Base-by-base conservation (phyloP, 1,284 basidiomycete species). In the Austroboletus olivaceoglutinosus region DNA sequence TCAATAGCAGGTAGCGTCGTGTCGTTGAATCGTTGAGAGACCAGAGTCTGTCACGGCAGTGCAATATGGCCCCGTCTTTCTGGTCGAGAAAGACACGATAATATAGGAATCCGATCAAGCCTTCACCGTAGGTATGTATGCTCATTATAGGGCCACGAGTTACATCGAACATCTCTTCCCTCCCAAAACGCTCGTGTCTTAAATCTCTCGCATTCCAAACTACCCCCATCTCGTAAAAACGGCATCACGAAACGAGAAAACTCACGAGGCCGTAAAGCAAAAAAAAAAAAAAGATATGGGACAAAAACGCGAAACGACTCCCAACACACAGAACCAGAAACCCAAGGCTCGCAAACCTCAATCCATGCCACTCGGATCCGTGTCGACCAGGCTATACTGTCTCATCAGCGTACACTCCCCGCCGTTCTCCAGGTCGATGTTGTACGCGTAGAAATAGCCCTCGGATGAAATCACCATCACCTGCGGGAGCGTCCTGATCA, bases 391-490 rank as follows among this genome's bases (percentile, higher is more conserved):
- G 81, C 81, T 90, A 65, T 94, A 96, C 69, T 96, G 93, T 73
- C 97, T 97, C 79, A 93, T 88, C 59, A 99, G 70, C 9, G 89
- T 81, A 62, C 97, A 98, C 69, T 99, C 96, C 4, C 96, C 97
- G 11, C 97, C 97, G 47, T 89, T 87, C 70, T 99, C 95, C 48
- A 99, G 73, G 70, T 99, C 96, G 63, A 99, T 96, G 62, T 82
- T 91, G 71, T 99, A 99, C 9, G 88, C 86, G 67, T 98, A 98
- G 68, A 98, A 97, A 60, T 93, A 89, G 0, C 96, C 96, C 57
- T 98, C 94, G 0, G 91, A 91, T 0, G 93, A 94, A 46, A 98
- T 85, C 12, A 98, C 94, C 92, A 98, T 97, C 6, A 98, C 91
- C 57, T 98, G 93, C 0, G 96, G 96, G 70, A 91, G 89, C 11